Percentiles rank a stretch among this genome's conserved stretches.
Conservation (phyloP, 352 stramenopile species). For the Globisporangium barbulae region DNA sequence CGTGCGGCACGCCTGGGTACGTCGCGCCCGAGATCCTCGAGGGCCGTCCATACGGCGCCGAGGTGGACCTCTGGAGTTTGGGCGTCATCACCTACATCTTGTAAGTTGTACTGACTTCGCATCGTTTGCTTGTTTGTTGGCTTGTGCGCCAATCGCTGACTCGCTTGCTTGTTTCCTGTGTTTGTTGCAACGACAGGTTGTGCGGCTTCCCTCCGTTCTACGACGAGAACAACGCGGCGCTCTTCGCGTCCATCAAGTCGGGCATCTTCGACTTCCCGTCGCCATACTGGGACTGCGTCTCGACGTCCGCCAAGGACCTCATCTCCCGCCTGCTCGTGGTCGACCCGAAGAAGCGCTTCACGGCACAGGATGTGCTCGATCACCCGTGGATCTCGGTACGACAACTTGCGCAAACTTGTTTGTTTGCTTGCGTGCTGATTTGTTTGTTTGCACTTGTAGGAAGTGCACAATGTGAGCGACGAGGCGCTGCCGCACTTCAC, state of each 20-base stretch:
- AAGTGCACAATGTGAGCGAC: constrained; percentile 67
- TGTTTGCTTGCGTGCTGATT: not conserved
- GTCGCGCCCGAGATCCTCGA: constrained; percentile 96
- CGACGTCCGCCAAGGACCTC: constrained; percentile 89
- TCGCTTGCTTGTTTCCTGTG: not conserved
- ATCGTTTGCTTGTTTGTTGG: not conserved
- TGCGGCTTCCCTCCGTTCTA: constrained; percentile 97
- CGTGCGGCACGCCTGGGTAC: constrained; percentile 96
- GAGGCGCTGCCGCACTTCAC: constrained; percentile 86
- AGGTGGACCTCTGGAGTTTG: constrained; percentile 95
- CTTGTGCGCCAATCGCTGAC: not conserved
- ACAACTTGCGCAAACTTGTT: not conserved
- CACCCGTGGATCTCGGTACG: constrained; percentile 81
- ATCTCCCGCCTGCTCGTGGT: constrained; percentile 90
- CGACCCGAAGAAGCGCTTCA: constrained; percentile 89
- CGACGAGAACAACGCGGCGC: constrained; percentile 87
- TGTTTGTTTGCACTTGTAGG: constrained; percentile 17
- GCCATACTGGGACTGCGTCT: constrained; percentile 94
- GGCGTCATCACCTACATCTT: constrained; percentile 97
- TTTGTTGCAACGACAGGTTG: constrained; percentile 28
- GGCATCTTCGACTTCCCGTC: constrained; percentile 91
- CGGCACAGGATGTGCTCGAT: constrained; percentile 75
- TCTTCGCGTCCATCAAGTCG: constrained; percentile 89
- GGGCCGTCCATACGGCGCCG: constrained; percentile 88
- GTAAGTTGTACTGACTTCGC: constrained; percentile 13